A percentile compares a stretch with the other conserved stretches of the same genome.
Evolutionary conservation across 176 grass and related monocot genomes (phyloP).

Genomic region (Sorghum bicolor): Sorghum_bicolor_NCBIv3 NC_012870.2:2760501-2761000

Average conservation of each 20-base stretch:
- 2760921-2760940: slow-evolving; percentile 52
- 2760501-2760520: slow-evolving; percentile 23
- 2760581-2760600: slow-evolving; percentile 45
- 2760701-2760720: neutral
- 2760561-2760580: slow-evolving; percentile 25
- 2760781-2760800: slow-evolving; percentile 47
- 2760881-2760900: slow-evolving; percentile 24
- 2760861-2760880: slow-evolving; percentile 41
- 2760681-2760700: slow-evolving; percentile 52
- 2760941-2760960: slow-evolving; percentile 42
- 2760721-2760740: neutral
- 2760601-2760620: slow-evolving; percentile 84
- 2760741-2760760: slow-evolving; percentile 27
- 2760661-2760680: slow-evolving; percentile 60
- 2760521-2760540: slow-evolving; percentile 22
- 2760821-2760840: slow-evolving; percentile 43
- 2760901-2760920: slow-evolving; percentile 39
- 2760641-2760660: slow-evolving; percentile 74
- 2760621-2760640: slow-evolving; percentile 79
- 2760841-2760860: slow-evolving; percentile 30
- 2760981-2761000: slow-evolving; percentile 42
- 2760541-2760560: slow-evolving; percentile 40
- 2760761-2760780: slow-evolving; percentile 66
- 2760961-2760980: slow-evolving; percentile 30
- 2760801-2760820: slow-evolving; percentile 49